Percentiles rank a stretch among this genome's conserved stretches.
Evolutionary conservation across 2,329 filamentous ascomycete genomes (phyloP).

Genomic region (Aspergillus glaucus): DNA sequence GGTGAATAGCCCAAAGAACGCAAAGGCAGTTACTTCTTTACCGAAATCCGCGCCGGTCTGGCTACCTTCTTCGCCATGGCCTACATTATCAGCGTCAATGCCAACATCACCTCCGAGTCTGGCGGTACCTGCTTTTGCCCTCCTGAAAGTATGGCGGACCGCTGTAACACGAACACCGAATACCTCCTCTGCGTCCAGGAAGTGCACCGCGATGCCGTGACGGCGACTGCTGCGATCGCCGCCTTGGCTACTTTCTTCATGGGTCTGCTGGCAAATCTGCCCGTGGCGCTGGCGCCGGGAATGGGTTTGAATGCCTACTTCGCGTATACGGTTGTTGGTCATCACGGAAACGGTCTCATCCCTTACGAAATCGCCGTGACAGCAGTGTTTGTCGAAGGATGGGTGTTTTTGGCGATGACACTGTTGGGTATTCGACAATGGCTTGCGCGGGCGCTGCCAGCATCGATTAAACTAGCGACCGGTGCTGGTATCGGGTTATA

Average conservation of each 20-base stretch:
- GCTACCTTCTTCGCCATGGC: conserved; percentile 78
- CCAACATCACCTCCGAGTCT: conserved; percentile 63
- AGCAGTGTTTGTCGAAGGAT: conserved; percentile 82
- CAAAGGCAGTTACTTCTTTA: conserved; percentile 71
- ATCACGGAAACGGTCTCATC: conserved; percentile 65
- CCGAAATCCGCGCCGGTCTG: conserved; percentile 74
- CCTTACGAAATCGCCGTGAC: conserved; percentile 72
- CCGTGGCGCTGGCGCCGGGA: conserved; percentile 65
- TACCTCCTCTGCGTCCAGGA: conserved; percentile 45
- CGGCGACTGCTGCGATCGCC: conserved; percentile 76
- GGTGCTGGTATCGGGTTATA: conserved; percentile 82
- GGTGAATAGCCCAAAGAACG: conserved; percentile 57
- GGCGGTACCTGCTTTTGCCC: conserved; percentile 73
- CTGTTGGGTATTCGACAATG: conserved; percentile 78
- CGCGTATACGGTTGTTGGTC: conserved; percentile 72
- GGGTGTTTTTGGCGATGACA: conserved; percentile 75
- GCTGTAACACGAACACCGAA: conserved; percentile 44
- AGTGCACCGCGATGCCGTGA: conserved; percentile 72
- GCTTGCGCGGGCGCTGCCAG: conserved; percentile 76
- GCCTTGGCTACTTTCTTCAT: conserved; percentile 75
- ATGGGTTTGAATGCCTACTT: conserved; percentile 88
- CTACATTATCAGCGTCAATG: conserved; percentile 66
- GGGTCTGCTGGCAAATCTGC: conserved; percentile 75
- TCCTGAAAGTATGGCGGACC: conserved; percentile 31
- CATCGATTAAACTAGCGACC: conserved; percentile 79